phyloP scores from a whole-genome alignment of 257 asterid species.

The Rubia yunnanensis region DNA sequence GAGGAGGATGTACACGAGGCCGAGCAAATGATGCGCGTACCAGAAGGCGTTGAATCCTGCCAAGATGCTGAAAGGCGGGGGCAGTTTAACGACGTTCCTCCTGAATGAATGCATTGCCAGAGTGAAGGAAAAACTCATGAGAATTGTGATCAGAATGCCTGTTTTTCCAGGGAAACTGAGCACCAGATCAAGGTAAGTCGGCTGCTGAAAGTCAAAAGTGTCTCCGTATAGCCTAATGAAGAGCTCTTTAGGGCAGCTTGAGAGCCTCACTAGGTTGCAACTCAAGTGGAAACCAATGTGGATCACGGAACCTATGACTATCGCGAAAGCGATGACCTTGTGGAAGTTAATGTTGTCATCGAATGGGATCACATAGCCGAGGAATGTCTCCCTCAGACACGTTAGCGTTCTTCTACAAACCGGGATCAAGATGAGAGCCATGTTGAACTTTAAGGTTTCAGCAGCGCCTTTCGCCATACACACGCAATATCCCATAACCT shows the following conservation, averaged over 20 bases:
- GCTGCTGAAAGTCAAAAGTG: slow-evolving; percentile 42
- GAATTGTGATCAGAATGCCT: slow-evolving; percentile 45
- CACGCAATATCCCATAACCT: slow-evolving; percentile 69
- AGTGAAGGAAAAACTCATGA: slow-evolving; percentile 58
- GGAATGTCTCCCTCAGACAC: slow-evolving; percentile 58
- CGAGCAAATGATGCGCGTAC: slow-evolving; percentile 87
- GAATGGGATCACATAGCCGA: slow-evolving; percentile 53
- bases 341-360: slow-evolving; percentile 91
- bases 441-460: slow-evolving; percentile 19
- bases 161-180: slow-evolving; percentile 40
- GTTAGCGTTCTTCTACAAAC: slow-evolving; percentile 79
- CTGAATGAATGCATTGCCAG: slow-evolving; percentile 68
- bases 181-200: slow-evolving; percentile 40
- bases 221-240: slow-evolving; percentile 42
- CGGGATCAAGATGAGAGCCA: slow-evolving; percentile 21
- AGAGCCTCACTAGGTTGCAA: slow-evolving; percentile 53
- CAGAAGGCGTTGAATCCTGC: slow-evolving; percentile 90
- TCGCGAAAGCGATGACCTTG: slow-evolving; percentile 49
- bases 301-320: slow-evolving; percentile 29
- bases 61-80: slow-evolving; percentile 48
- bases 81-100: slow-evolving; percentile 60
- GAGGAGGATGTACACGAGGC: slow-evolving; percentile 56
- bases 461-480: slow-evolving; percentile 61
- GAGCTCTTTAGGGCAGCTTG: slow-evolving; percentile 42
- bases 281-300: slow-evolving; percentile 42